Base-by-base conservation (phyloP, 345 rosid genomes). In the Cardamine resedifolia region DNA sequence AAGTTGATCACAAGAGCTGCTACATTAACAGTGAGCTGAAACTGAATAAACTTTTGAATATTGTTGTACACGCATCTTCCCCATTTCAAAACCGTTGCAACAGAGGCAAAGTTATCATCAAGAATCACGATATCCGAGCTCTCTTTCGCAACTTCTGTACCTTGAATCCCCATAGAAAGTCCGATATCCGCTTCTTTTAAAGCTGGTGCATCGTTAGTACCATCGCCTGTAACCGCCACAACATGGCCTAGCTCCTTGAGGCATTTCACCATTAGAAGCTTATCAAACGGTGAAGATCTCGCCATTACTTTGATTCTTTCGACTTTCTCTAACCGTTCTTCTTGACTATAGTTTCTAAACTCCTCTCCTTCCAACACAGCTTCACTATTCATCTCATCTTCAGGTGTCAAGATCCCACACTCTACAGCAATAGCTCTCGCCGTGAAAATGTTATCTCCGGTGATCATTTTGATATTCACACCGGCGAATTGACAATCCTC, bases 221-320 rank as follows among this genome's bases (percentile, higher is more conserved):
- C 96, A 31, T 92, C 96, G 0, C 90, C 89, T 0, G 92, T 88
- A 58, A 90, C 88, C 0, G 95, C 95, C n/a, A 92, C 96, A 2
- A 86, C 92, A 31, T 83, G 89, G 1, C 89, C 90, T 81, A 86
- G 70, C 72, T 80, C 81, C 64, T 83, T 86, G 53, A 92, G 77
- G 75, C 94, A 83, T 53, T 89, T 82, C 45, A 91, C 98, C 94
- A 89, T 87, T 3, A 88, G 81, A 63, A 88, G 89, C 36, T 88
- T 92, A 59, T 91, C 94, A 0, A 83, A 72, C 0, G 96, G 93
- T 7, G 90, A 89, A 1, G 96, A 87, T 69, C 96, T 79, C 7
- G 94, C 96, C 92, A 92, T 92, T 18, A 92, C 98, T 1, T 81
- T 48, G 70, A 91, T 89, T 5, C 72, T 80, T 8, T 91, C 89